These are phyloP conservation scores for Cenchrus purpureus DNA, from an alignment of 176 grass and related monocot genomes.

Conservation along the genomic window DNA sequence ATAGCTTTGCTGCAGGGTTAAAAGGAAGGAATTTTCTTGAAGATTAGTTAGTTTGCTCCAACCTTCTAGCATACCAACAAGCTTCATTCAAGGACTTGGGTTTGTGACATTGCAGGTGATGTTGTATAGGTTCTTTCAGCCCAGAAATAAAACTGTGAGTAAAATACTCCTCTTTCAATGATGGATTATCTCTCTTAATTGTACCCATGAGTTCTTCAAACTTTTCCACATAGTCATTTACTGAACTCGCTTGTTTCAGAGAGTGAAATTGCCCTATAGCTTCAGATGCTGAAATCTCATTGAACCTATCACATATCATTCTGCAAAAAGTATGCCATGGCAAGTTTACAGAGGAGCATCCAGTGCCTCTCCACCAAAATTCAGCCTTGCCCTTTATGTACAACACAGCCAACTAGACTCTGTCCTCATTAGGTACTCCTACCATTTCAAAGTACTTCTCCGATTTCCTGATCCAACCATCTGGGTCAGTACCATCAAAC, in stretches of 20 bases:
- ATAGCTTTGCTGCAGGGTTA: neutral
- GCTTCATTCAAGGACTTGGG: fast-evolving
- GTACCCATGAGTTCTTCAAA: neutral
- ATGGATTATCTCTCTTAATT: neutral
- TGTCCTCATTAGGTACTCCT: neutral
- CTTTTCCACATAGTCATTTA: neutral
- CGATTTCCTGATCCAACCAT: too few species aligned
- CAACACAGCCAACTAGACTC: neutral
- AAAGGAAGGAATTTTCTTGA: neutral
- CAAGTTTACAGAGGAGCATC: too few species aligned
- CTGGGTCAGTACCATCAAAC: too few species aligned
- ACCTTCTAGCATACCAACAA: neutral
- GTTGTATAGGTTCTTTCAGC: neutral
- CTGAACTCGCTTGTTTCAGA: neutral
- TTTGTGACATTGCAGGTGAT: neutral
- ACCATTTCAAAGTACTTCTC: neutral
- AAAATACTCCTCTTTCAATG: neutral
- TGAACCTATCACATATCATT: neutral
- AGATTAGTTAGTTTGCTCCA: neutral
- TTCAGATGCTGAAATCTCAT: neutral
- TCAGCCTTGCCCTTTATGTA: neutral
- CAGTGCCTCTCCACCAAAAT: too few species aligned
- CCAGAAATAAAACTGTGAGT: neutral
- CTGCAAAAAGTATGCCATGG: neutral
- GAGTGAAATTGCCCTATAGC: neutral